phyloP scores from a whole-genome alignment of 2,329 filamentous ascomycete genomes.

The Plectosphaerella cucumerina region DNA sequence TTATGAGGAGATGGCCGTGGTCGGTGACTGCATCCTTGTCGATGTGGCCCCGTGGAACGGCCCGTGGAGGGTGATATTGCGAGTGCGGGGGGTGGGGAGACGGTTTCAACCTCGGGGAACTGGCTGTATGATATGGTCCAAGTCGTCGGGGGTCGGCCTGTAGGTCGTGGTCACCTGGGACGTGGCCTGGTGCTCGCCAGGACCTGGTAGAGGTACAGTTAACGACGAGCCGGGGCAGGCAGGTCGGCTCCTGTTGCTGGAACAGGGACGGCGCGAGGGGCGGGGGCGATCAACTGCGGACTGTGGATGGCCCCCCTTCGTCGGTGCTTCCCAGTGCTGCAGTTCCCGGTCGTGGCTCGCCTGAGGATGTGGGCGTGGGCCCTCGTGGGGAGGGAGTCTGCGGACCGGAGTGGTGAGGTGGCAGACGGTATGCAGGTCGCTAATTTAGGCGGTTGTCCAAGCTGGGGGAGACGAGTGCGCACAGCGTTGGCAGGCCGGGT shows the following conservation, averaged over 20 bases:
- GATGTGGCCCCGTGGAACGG: slow-evolving; percentile 14
- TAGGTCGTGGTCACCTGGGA: slow-evolving; percentile 1
- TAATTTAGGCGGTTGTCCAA: slow-evolving; percentile 32
- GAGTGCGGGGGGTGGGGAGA: slow-evolving; percentile 10
- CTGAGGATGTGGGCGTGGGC: slow-evolving; percentile 34
- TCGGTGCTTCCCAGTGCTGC: slow-evolving; percentile 12
- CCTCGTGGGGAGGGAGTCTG: slow-evolving; percentile 24
- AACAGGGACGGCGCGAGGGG: slow-evolving; percentile 3
- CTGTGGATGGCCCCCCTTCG: slow-evolving; percentile 7
- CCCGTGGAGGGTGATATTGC: slow-evolving; percentile 10
- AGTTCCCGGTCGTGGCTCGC: slow-evolving; percentile 26
- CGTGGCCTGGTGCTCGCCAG: slow-evolving; percentile 6
- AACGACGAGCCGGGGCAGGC: slow-evolving; percentile 1
- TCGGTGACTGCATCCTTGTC: slow-evolving; percentile 15
- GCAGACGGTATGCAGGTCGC: slow-evolving; percentile 42
- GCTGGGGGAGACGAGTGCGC: slow-evolving; percentile 19
- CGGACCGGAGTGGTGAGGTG: slow-evolving; percentile 32
- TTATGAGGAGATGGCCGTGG: slow-evolving; percentile 12
- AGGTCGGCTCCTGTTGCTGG: too few relatives aligned
- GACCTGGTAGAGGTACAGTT: slow-evolving; percentile 4
- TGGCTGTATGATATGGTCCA: slow-evolving; percentile 6
- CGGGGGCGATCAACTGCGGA: slow-evolving; percentile 10
- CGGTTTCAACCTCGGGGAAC: slow-evolving; percentile 6
- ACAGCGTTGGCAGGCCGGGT: slow-evolving; percentile 12
- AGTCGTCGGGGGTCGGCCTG: slow-evolving; percentile 5